phyloP scores from a whole-genome alignment of 2,329 filamentous ascomycete genomes.

The Sporothrix sp. region DNA sequence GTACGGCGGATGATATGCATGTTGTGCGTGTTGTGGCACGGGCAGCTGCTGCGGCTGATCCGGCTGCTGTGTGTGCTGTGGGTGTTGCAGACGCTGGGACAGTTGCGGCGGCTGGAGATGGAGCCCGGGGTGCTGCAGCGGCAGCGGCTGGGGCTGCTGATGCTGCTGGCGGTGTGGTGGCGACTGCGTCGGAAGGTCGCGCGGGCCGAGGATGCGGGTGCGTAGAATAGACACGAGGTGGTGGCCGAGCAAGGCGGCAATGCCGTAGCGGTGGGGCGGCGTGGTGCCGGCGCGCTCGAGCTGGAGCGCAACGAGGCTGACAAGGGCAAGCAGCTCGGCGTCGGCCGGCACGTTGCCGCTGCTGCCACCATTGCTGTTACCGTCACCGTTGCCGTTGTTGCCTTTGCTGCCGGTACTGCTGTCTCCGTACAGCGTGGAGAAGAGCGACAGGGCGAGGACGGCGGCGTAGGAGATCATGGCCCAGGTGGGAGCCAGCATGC shows the following conservation, averaged over 20 bases:
- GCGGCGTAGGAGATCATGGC: neutral
- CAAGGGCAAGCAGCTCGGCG: neutral
- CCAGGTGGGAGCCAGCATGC: neutral
- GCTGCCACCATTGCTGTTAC: too few species aligned
- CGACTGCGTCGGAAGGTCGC: neutral
- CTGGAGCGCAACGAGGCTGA: neutral
- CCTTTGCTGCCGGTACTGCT: too few species aligned
- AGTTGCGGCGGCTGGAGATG: too few species aligned
- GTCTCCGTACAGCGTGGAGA: neutral
- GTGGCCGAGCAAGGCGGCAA: neutral
- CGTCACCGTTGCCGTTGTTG: too few species aligned
- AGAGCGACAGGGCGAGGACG: neutral
- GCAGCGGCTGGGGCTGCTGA: too few species aligned
- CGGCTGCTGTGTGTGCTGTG: neutral
- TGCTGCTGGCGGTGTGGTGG: neutral
- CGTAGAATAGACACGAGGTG: neutral
- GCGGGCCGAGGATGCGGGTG: neutral
- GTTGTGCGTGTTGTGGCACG: neutral
- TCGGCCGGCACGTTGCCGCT: neutral
- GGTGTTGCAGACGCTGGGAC: neutral
- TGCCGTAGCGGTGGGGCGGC: neutral
- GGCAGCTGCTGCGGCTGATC: neutral
- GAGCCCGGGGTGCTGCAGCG: too few species aligned
- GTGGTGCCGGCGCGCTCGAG: neutral
- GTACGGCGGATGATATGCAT: neutral